These are phyloP conservation scores for Rossbeevera mucosa DNA, from an alignment of 768 basidiomycete genomes.

Conservation along the genomic window DNA sequence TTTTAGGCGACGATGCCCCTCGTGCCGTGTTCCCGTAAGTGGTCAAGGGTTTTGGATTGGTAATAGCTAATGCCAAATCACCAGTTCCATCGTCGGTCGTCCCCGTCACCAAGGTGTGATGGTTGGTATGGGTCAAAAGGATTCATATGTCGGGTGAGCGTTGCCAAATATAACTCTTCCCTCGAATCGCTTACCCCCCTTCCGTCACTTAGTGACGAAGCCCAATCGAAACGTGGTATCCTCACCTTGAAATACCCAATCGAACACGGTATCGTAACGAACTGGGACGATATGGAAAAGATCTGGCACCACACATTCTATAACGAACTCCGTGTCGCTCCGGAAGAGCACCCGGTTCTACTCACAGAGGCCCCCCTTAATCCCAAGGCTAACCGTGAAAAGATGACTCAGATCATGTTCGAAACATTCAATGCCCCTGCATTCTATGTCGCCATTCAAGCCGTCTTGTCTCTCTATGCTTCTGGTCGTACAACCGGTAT, in stretches of 20 bases:
- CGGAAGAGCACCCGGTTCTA: constrained; percentile 70
- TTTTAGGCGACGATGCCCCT: constrained; percentile 79
- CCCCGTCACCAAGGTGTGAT: constrained; percentile 93
- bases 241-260: constrained; percentile 91
- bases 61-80: constrained; percentile 11
- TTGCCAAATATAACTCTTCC: constrained; percentile 1
- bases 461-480: constrained; percentile 77
- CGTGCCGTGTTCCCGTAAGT: constrained; percentile 95
- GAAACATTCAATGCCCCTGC: constrained; percentile 74
- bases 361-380: constrained; percentile 71
- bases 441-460: constrained; percentile 72
- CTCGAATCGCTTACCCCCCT: constrained; percentile 11
- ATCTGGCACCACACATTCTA: constrained; percentile 98
- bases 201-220: constrained; percentile 74
- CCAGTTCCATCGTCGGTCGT: constrained; percentile 88
- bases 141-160: constrained; percentile 86
- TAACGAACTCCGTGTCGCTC: constrained; percentile 74
- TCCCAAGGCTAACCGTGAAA: constrained; percentile 69
- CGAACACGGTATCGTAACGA: constrained; percentile 92
- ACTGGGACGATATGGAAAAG: constrained; percentile 99
- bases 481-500: constrained; percentile 94
- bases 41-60: constrained; percentile 4
- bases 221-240: constrained; percentile 93
- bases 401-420: constrained; percentile 79
- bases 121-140: constrained; percentile 97